Conservation (phyloP, 345 rosid genomes). For the Capsella bursapastoris region DNA sequence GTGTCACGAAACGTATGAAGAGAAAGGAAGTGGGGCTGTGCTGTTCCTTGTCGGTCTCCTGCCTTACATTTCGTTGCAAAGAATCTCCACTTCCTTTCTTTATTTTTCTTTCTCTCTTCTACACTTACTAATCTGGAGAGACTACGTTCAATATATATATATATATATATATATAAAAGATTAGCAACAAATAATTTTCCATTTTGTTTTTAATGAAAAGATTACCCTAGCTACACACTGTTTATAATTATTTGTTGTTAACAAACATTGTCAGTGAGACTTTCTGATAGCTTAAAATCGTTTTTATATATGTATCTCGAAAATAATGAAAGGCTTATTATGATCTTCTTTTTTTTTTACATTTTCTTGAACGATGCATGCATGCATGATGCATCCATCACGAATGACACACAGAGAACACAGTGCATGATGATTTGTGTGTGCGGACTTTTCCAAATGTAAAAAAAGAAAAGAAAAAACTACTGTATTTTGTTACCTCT, state of each 20-base stretch:
- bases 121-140: background rate
- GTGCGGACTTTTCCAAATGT: background rate
- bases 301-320: background rate
- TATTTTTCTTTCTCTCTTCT: background rate
- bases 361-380: background rate
- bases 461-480: too few relatives aligned
- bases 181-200: too few relatives aligned
- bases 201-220: too few relatives aligned
- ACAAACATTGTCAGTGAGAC: background rate
- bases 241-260: background rate
- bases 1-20: slow-evolving; percentile 42
- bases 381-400: background rate
- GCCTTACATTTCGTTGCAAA: slow-evolving; percentile 33
- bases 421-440: background rate
- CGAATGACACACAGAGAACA: background rate
- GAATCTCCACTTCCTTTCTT: slow-evolving; percentile 16
- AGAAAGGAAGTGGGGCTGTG: slow-evolving; percentile 42
- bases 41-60: slow-evolving; percentile 37
- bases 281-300: background rate
- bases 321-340: too few relatives aligned
- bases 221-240: too few relatives aligned
- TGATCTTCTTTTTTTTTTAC: too few relatives aligned
- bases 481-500: background rate
- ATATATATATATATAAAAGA: too few relatives aligned
- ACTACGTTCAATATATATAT: background rate